Conservation (phyloP, 768 basidiomycete species). For the Rhizopogon vinicolor region DNA sequence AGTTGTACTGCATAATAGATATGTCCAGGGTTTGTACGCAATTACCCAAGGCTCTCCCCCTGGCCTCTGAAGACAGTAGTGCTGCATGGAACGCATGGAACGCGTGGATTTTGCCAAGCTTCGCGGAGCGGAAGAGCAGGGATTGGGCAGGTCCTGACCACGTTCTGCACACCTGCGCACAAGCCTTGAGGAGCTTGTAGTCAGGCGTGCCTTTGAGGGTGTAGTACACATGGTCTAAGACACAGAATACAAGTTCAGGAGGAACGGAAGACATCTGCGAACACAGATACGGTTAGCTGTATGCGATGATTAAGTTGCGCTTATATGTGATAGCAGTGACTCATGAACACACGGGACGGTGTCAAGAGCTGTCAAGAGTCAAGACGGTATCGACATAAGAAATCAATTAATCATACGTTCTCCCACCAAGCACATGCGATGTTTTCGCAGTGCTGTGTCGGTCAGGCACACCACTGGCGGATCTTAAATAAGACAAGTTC, state of each 20-base stretch:
- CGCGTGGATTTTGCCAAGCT: background rate
- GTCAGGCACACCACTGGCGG: no score
- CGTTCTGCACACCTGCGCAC: conserved; percentile 20
- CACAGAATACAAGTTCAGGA: conserved; percentile 13
- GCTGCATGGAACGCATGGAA: conserved; percentile 16
- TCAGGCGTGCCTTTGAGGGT: conserved; percentile 11
- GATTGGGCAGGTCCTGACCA: conserved; percentile 27
- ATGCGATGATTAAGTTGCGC: no score
- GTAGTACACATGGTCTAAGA: conserved; percentile 22
- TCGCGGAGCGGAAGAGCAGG: conserved; percentile 20
- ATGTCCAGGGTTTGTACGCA: conserved; percentile 19
- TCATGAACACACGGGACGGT: no score
- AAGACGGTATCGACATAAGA: no score
- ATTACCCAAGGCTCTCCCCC: conserved; percentile 10
- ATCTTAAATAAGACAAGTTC: no score
- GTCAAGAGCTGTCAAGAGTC: no score
- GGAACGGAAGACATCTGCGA: conserved; percentile 13
- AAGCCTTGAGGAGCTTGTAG: conserved; percentile 16
- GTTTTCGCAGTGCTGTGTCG: no score
- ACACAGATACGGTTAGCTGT: no score
- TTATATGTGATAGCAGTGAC: no score
- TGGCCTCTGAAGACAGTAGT: conserved; percentile 9
- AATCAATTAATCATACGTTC: no score
- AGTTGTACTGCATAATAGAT: conserved; percentile 6
- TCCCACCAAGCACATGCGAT: no score